Base-by-base conservation (phyloP, 345 rosid genomes). In the Turritis glabra region DNA sequence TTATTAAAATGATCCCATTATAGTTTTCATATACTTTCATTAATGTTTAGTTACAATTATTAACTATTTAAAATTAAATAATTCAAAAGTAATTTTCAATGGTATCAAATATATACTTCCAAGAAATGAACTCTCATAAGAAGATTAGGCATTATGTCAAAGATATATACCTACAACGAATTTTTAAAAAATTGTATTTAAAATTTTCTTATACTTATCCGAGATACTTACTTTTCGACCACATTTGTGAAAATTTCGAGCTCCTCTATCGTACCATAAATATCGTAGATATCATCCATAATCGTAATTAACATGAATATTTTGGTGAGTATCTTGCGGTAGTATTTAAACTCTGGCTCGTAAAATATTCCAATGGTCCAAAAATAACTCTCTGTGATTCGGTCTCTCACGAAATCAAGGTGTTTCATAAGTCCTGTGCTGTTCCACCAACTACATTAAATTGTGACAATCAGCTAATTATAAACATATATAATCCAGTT, bases 201-300 rank as follows among this genome's bases (percentile, higher is more conserved):
- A n/a, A 57, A 21, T 3, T 59, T 59, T 37, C 64, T 59, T 21
- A 59, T 21, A 37, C 12, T 58, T 23, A 25, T 18, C 54, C 25
- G 21, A 12, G 5, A 53, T 47, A 47, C 58, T 47, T 35, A 78
- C 78, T 59, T 78, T 18, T 53, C 44, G 18, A 79, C 64, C 14
- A 46, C 59, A 14, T 38, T 35, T 3, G 85, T 78, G 63, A 82
- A 75, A 2, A 67, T 54, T 17, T 80, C 69, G 12, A 78, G 72
- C 54, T 84, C 87, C 41, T 82, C 84, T 32, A 78, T 9, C 10
- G 82, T 77, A 13, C 81, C 85, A 62, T 84, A 80, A 1, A 77
- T 78, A 52, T 83, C 85, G 72, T 83, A 83, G n/a, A 80, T 43
- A 47, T 83, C 84, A 58, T 83, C 86, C 8, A 86, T 60, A 1